These are phyloP conservation scores for Cryptococcus amylolentus DNA, from an alignment of 1,284 basidiomycete species.

Conservation along the genomic window DNA sequence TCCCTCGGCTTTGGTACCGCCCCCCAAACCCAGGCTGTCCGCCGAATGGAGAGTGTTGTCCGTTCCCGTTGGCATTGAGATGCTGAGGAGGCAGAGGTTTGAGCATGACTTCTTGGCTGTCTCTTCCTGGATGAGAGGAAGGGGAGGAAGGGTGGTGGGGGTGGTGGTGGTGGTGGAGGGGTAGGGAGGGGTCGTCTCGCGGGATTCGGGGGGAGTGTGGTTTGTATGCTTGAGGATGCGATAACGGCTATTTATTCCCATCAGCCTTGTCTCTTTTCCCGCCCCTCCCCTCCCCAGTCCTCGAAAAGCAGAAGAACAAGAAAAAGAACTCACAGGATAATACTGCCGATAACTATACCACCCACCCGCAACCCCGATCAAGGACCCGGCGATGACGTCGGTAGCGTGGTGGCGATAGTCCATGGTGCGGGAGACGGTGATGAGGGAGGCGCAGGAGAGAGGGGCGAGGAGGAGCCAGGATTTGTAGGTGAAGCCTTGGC, in stretches of 20 bases:
- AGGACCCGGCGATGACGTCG: constrained; percentile 42
- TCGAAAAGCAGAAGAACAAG: not conserved
- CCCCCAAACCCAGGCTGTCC: no score
- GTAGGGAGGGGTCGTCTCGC: constrained; percentile 14
- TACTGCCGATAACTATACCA: constrained; percentile 48
- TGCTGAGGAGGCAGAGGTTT: not conserved
- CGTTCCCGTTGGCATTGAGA: no score
- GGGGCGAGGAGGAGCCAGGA: constrained; percentile 80
- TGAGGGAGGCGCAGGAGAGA: constrained; percentile 70
- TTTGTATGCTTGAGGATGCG: constrained; percentile 29
- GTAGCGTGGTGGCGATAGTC: constrained; percentile 48
- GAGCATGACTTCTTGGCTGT: not conserved
- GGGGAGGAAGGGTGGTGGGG: not conserved
- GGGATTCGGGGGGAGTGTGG: constrained; percentile 43
- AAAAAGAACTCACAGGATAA: constrained; percentile 37
- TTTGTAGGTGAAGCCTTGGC: constrained; percentile 73
- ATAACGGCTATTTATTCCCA: constrained; percentile 21
- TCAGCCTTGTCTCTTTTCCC: not conserved
- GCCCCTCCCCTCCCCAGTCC: not conserved
- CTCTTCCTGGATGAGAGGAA: no score
- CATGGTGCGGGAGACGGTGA: constrained; percentile 82
- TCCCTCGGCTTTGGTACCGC: no score
- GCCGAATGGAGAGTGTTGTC: no score
- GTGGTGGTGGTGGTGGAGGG: constrained; percentile 10
- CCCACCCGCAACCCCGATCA: constrained; percentile 35